phyloP scores from a whole-genome alignment of 495 filamentous ascomycete genomes.

The Aspergillus sclerotiicarbonarius region DNA sequence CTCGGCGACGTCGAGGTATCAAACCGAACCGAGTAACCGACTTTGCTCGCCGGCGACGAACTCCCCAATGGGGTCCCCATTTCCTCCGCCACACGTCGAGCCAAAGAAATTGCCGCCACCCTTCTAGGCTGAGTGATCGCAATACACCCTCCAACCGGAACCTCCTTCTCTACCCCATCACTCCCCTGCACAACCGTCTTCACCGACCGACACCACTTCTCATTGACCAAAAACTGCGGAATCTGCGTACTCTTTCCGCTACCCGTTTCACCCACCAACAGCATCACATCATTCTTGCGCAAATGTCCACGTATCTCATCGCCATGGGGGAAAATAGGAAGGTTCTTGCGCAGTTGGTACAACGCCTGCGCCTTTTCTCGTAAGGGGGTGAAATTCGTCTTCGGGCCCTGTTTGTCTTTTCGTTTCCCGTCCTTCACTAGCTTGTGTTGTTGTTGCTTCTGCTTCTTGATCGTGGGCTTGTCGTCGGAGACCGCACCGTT shows the following conservation, averaged over 20 bases:
- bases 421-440: neutral
- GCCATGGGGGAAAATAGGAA: slow-evolving; percentile 79
- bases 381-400: slow-evolving; percentile 31
- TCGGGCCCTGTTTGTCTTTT: slow-evolving; percentile 4
- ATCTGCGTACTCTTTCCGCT: slow-evolving; percentile 97
- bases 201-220: slow-evolving; percentile 71
- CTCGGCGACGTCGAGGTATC: slow-evolving; percentile 74
- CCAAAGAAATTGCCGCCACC: slow-evolving; percentile 92
- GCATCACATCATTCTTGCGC: slow-evolving; percentile 67
- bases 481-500: neutral
- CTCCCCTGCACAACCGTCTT: slow-evolving; percentile 45
- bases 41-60: slow-evolving; percentile 63
- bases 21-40: slow-evolving; percentile 94
- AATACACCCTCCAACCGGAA: slow-evolving; percentile 76
- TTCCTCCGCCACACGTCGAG: slow-evolving; percentile 83
- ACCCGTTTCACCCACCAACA: slow-evolving; percentile 92
- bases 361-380: slow-evolving; percentile 48
- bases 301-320: slow-evolving; percentile 66
- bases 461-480: neutral
- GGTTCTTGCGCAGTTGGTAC: slow-evolving; percentile 54
- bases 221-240: slow-evolving; percentile 80
- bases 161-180: slow-evolving; percentile 44
- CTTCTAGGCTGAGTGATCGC: slow-evolving; percentile 93
- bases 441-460: slow-evolving; percentile 14
- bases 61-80: slow-evolving; percentile 78